A percentile compares a stretch with the other conserved stretches of the same genome.
These are phyloP conservation scores for Meredithiella fracta DNA, from an alignment of 2,329 filamentous ascomycete species.

Conservation along the genomic window DNA sequence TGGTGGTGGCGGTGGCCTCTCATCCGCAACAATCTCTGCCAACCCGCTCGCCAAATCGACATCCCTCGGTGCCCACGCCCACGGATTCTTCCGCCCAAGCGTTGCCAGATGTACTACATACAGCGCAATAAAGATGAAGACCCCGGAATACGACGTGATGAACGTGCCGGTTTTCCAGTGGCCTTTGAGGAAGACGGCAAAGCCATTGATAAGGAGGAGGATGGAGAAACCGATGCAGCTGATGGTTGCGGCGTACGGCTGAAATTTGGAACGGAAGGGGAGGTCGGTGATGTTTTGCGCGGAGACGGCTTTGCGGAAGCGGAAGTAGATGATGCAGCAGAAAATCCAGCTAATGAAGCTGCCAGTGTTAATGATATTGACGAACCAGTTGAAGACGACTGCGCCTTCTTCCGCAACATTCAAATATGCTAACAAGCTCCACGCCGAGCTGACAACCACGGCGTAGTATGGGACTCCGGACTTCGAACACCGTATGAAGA, in stretches of 20 bases:
- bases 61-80: neutral
- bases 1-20: neutral
- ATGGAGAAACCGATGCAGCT: slow-evolving; percentile 35
- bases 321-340: slow-evolving; percentile 38
- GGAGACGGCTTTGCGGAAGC: slow-evolving; percentile 35
- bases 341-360: slow-evolving; percentile 38
- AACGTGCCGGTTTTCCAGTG: slow-evolving; percentile 40
- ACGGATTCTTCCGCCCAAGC: neutral
- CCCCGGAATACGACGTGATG: slow-evolving; percentile 47
- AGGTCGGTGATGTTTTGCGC: slow-evolving; percentile 28
- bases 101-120: slow-evolving; percentile 29
- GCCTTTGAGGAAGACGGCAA: slow-evolving; percentile 44
- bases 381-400: slow-evolving; percentile 45
- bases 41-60: slow-evolving; percentile 48
- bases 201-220: slow-evolving; percentile 44
- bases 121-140: slow-evolving; percentile 41
- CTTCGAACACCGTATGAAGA: slow-evolving; percentile 21
- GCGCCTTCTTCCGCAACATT: slow-evolving; percentile 41
- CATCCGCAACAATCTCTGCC: slow-evolving; percentile 16
- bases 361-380: slow-evolving; percentile 35
- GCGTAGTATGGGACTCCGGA: slow-evolving; percentile 25
- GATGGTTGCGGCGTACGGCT: slow-evolving; percentile 40
- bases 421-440: slow-evolving; percentile 44
- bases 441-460: slow-evolving; percentile 32
- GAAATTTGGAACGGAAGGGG: slow-evolving; percentile 36